Evolutionary conservation across 73 alveolate species (phyloP), one percentile per base, ranked within the genome.

Genomic region (Paramecium sexaurelia): DNA sequence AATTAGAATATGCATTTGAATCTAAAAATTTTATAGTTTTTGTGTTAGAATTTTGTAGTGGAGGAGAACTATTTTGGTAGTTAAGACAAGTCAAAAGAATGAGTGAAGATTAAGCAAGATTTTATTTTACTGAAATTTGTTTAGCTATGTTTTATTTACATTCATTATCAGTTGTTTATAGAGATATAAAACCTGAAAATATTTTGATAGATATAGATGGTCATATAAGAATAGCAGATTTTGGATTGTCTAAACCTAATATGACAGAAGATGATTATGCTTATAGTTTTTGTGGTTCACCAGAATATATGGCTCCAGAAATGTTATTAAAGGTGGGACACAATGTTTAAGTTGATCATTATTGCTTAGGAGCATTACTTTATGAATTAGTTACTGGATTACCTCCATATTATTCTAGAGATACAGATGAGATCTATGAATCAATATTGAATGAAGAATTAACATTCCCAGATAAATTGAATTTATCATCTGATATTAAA

Each of bases 21-120:
- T 69, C 94, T n/a, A 92, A 91, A 56, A 91, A 87, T 32, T 94
- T 94, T 7, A 67, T 96, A 43, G 94, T 89, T 33, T 92, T 96
- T 39, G 96, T 96, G 1, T 36, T 96, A 89, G 99, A 96, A 35
- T 92, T 95, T 22, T 96, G 97, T 92, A 91, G 97, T 29, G 98
- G 99, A 8, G 99, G 99, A 11, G 99, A 96, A 56, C 93, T 96
- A 73, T 96, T 96, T 55, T 94, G 82, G 85, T 97, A 96, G 40
- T 93, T 96, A 73, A 75, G 95, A 55, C 57, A 94, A 40, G 94
- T 95, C 6, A 93, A 95, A 26, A 94, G 96, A 73, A 92, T 95
- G 87, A 40, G 55, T 11, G 97, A 94, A 67, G 94, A 95, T 22
- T 82, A 87, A 55, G 95, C 98, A 26, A 88, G 95, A 84, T 85